Evolutionary conservation across 2,329 filamentous ascomycete genomes (phyloP).

Genomic region (Cercospora janseana): DNA sequence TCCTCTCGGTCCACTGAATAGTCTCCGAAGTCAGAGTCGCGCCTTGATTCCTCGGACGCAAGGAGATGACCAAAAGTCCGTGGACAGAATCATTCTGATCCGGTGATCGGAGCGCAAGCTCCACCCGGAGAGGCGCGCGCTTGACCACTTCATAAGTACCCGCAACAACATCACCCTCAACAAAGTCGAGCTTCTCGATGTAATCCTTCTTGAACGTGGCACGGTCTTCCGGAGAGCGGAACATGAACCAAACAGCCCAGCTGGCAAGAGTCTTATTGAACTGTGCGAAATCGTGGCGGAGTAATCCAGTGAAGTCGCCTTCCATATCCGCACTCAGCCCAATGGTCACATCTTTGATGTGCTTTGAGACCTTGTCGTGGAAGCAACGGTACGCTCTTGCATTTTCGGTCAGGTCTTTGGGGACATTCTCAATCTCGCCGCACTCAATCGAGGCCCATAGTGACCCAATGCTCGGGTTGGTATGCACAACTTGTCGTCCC

Average conservation of each 20-base stretch:
- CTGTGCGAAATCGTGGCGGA: constrained; percentile 23
- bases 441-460: constrained; percentile 24
- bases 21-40: constrained; percentile 25
- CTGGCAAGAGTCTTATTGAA: constrained; percentile 23
- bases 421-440: constrained; percentile 22
- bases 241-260: constrained; percentile 21
- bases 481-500: constrained; percentile 24
- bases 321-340: constrained; percentile 17
- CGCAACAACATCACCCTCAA: constrained; percentile 26
- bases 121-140: constrained; percentile 17
- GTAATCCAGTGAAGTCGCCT: constrained; percentile 23
- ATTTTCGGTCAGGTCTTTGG: constrained; percentile 22
- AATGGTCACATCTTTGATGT: constrained; percentile 19
- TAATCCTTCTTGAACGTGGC: constrained; percentile 24
- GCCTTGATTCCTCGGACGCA: constrained; percentile 24
- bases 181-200: constrained; percentile 24
- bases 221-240: constrained; percentile 11
- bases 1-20: constrained; percentile 26
- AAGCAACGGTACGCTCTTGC: constrained; percentile 20
- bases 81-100: constrained; percentile 9
- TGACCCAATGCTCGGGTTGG: constrained; percentile 19
- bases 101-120: constrained; percentile 17
- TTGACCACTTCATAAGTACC: constrained; percentile 27
- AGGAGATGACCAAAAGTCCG: constrained; percentile 21
- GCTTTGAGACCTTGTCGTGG: constrained; percentile 26